Evolutionary conservation across 2,329 filamentous ascomycete species (phyloP).

Genomic region (Aspergillus udagawae): DNA sequence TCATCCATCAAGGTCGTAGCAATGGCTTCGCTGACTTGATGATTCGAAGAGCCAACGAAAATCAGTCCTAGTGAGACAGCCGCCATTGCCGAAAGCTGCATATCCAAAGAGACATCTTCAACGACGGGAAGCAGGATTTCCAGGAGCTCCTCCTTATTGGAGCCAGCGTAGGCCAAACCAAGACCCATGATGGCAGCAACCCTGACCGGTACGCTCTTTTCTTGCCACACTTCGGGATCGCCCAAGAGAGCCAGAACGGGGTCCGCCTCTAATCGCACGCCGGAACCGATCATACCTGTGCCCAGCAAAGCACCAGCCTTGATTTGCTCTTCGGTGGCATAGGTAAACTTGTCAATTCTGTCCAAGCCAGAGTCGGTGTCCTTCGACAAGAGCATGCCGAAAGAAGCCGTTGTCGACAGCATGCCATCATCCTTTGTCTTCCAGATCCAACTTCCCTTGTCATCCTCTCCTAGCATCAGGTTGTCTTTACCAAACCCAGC

Average conservation of each 20-base stretch:
- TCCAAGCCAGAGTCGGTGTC: slow-evolving; percentile 89
- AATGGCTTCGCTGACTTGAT: slow-evolving; percentile 87
- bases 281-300: slow-evolving; percentile 93
- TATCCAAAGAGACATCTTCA: slow-evolving; percentile 75
- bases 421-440: slow-evolving; percentile 98
- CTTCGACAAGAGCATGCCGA: slow-evolving; percentile 89
- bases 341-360: slow-evolving; percentile 92
- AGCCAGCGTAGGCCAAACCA: slow-evolving; percentile 89
- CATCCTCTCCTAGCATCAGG: slow-evolving; percentile 89
- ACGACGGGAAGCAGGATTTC: slow-evolving; percentile 84
- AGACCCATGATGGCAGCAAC: slow-evolving; percentile 93
- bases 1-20: slow-evolving; percentile 91
- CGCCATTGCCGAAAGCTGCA: slow-evolving; percentile 96
- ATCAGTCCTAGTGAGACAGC: slow-evolving; percentile 85
- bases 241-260: slow-evolving; percentile 82
- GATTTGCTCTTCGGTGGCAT: slow-evolving; percentile 75
- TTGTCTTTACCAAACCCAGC: slow-evolving; percentile 94
- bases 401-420: slow-evolving; percentile 90
- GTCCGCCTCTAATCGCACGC: slow-evolving; percentile 83
- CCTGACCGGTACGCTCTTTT: slow-evolving; percentile 71
- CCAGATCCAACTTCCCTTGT: slow-evolving; percentile 95
- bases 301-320: slow-evolving; percentile 88
- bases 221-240: slow-evolving; percentile 73
- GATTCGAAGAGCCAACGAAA: slow-evolving; percentile 87
- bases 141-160: slow-evolving; percentile 84